Base-by-base conservation (phyloP, 768 basidiomycete species). In the Austroboletus eburneus region DNA sequence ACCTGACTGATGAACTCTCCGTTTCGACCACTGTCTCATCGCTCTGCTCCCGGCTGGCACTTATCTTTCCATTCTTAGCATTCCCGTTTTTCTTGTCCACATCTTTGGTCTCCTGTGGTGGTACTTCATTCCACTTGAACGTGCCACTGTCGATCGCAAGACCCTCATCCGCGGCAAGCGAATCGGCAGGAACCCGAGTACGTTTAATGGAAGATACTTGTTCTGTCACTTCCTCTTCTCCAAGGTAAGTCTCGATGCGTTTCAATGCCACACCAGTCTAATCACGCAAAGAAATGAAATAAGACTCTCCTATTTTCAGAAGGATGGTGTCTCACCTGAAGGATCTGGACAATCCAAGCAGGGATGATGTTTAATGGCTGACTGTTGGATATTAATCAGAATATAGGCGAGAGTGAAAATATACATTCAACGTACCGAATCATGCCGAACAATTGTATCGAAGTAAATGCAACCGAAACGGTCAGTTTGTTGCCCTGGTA, bases 381-480 rank as follows among this genome's bases (percentile, higher is more conserved):
- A 25, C 85, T 81, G 43, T 36, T 14, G 2, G 5, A 37, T 16
- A 29, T 35, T 5, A 17, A 36, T 45, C n/a, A 41, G 21, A 40
- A 37, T 32, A 18, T 5, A 23, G 34, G 23, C 2, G 2, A 12
- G 12, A 50, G 29, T n/a, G 7, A 13, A 34, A 36, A 21, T 25
- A 32, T 34, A 49, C 27, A 3, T 45, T 29, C 7, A 1, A 17
- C 51, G 50, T 69, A 81, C 76, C 81, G 76, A 57, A 96, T 74
- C 92, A 96, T 92, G 38, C 74, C 74, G 65, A 95, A 95, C 35
- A 95, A 64, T 0, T 90, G 79, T 29, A 96, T 86, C 0, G 91
- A 73, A 78, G 93, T 95, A 61, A 95, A 95, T 0, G 94, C 93
- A 16, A 81, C 75, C 9, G 85, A 74, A 40, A 93, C 74, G 0